Evolutionary conservation across 2,329 filamentous ascomycete genomes (phyloP).

Genomic region (Aspergillus pseudonomiae): DNA sequence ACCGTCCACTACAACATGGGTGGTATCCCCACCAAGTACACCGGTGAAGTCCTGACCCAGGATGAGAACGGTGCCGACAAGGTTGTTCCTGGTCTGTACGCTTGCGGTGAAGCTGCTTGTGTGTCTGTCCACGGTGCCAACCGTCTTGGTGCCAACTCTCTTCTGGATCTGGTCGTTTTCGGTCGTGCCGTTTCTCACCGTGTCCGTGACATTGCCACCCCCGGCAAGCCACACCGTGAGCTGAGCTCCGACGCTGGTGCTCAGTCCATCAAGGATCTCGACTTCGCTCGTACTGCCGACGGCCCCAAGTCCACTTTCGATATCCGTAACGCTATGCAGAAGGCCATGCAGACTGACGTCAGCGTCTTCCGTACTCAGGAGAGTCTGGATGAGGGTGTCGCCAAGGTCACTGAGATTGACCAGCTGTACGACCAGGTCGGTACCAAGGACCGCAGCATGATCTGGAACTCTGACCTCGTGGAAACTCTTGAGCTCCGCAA

Average conservation of each 20-base stretch:
- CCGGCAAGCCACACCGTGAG: conserved; percentile 77
- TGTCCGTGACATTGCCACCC: conserved; percentile 90
- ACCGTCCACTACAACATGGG: conserved; percentile 99
- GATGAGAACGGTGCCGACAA: conserved; percentile 86
- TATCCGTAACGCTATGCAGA: conserved; percentile 91
- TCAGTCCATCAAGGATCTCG: conserved; percentile 81
- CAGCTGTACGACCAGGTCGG: conserved; percentile 77
- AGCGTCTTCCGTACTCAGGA: conserved; percentile 95
- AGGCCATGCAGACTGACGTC: conserved; percentile 97
- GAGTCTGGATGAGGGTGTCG: conserved; percentile 88
- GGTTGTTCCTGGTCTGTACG: conserved; percentile 91
- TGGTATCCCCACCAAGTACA: conserved; percentile 97
- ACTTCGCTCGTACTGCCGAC: conserved; percentile 79
- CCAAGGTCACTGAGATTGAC: conserved; percentile 84
- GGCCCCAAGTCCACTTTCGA: conserved; percentile 87
- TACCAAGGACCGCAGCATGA: conserved; percentile 99
- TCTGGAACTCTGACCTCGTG: conserved; percentile 97
- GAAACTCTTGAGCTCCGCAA: conserved; percentile 96
- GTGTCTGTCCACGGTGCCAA: conserved; percentile 98
- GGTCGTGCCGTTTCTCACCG: conserved; percentile 96
- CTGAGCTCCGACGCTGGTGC: conserved; percentile 84
- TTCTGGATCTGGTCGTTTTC: conserved; percentile 96
- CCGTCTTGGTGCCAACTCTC: conserved; percentile 95
- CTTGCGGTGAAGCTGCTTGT: conserved; percentile 95
- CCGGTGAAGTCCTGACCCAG: conserved; percentile 89